phyloP scores from a whole-genome alignment of 2,329 filamentous ascomycete species.

The Tolypocladium pustulatum region DNA sequence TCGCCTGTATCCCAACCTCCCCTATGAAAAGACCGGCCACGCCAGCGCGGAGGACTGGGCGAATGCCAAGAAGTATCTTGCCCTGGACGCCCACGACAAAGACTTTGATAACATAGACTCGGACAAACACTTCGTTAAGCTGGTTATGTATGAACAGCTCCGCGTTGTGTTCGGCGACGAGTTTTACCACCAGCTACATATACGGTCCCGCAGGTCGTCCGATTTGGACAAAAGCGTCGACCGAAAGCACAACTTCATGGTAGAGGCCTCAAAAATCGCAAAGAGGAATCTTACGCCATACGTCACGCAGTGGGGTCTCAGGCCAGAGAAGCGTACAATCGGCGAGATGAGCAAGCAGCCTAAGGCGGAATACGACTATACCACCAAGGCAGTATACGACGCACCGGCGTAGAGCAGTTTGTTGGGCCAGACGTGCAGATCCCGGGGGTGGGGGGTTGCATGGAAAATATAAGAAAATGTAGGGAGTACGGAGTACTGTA shows the following conservation, averaged over 20 bases:
- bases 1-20: neutral
- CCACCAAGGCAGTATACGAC: no score
- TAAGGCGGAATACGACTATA: no score
- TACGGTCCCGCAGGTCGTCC: neutral
- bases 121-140: neutral
- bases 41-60: conserved; percentile 1
- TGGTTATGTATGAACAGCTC: conserved; percentile 4
- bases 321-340: neutral
- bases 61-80: conserved; percentile 1
- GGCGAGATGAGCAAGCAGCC: neutral
- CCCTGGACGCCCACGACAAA: neutral
- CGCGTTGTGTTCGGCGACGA: conserved; percentile 1
- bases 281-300: neutral
- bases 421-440: no score
- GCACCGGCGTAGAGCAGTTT: no score
- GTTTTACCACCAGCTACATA: conserved; percentile 1
- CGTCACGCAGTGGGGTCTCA: conserved; percentile 3
- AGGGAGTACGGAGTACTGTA: no score
- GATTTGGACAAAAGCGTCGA: neutral
- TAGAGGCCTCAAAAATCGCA: neutral
- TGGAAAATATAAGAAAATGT: no score
- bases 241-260: neutral
- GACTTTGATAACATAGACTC: neutral
- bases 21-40: neutral
- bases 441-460: no score